Conservation (phyloP, 768 basidiomycete genomes). For the Russula abietina region DNA sequence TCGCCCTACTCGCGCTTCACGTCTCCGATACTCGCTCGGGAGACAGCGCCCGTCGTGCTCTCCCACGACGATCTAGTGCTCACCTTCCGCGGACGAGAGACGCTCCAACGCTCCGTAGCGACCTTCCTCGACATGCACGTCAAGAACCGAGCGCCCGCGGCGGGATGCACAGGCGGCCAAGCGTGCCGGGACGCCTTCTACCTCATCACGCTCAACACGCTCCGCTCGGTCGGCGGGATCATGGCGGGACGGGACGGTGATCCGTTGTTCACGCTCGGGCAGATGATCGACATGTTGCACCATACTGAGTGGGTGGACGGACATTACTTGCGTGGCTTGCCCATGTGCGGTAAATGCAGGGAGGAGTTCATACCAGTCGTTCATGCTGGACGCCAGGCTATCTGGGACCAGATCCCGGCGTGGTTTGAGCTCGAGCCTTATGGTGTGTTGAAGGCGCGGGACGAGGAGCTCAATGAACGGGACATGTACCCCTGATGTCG, state of each 20-base stretch:
- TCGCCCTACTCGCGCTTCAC: constrained; percentile 14
- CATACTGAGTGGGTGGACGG: constrained; percentile 68
- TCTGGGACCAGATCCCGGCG: constrained; percentile 53
- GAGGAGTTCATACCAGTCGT: constrained; percentile 41
- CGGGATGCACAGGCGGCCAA: constrained; percentile 39
- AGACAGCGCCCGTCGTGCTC: constrained; percentile 26
- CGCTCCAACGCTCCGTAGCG: constrained; percentile 55
- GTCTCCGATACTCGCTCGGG: constrained; percentile 14
- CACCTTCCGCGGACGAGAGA: constrained; percentile 59
- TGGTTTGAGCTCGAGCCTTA: constrained; percentile 43
- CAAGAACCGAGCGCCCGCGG: constrained; percentile 42
- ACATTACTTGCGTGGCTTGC: constrained; percentile 42
- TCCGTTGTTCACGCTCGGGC: constrained; percentile 60
- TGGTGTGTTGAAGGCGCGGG: constrained; percentile 14
- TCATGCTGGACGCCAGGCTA: constrained; percentile 47
- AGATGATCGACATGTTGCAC: constrained; percentile 65
- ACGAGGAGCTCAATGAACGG: constrained; percentile 21
- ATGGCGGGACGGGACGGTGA: constrained; percentile 69
- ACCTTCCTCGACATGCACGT: constrained; percentile 55
- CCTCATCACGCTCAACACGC: constrained; percentile 66
- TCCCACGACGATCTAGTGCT: constrained; percentile 36
- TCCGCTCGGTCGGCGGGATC: constrained; percentile 66
- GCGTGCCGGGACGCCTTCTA: constrained; percentile 67
- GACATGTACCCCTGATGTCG: constrained; percentile 8
- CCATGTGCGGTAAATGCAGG: constrained; percentile 49